Evolutionary conservation across 164 flowering plant species (phyloP).

Genomic region (Santalum album): DNA sequence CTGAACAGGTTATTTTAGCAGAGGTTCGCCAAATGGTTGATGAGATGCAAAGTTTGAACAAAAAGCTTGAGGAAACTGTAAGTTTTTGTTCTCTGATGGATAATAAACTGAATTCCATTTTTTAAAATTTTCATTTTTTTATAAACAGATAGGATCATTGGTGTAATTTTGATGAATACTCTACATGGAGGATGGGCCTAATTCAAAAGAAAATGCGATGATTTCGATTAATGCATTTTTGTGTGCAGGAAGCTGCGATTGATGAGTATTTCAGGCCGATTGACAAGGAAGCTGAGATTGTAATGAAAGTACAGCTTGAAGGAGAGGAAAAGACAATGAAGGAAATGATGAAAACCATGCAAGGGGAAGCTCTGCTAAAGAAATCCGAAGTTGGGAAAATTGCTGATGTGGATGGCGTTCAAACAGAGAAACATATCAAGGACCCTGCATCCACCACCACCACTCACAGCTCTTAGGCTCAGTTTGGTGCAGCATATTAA

Average conservation of each 20-base stretch:
- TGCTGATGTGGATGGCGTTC: no score
- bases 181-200: no score
- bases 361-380: no score
- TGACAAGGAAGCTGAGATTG: conserved; percentile 50
- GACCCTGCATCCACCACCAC: no score
- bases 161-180: not conserved
- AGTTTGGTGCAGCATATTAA: no score
- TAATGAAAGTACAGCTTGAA: conserved; percentile 64
- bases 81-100: conserved; percentile 12
- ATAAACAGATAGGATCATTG: not conserved
- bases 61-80: conserved; percentile 66
- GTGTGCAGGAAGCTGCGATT: conserved; percentile 63
- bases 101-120: no score
- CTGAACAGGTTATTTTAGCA: conserved; percentile 59
- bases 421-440: no score
- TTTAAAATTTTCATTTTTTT: not conserved
- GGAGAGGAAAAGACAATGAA: conserved; percentile 48
- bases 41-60: conserved; percentile 71
- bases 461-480: no score
- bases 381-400: no score
- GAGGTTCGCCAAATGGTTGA: conserved; percentile 94
- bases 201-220: no score
- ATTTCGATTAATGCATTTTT: no score
- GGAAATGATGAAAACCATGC: no score
- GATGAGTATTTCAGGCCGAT: conserved; percentile 69